Percentiles rank a stretch among this genome's conserved stretches.
These are phyloP conservation scores for Aspergillus pseudoviridinutans DNA, from an alignment of 2,329 filamentous ascomycete species.

Conservation along the genomic window DNA sequence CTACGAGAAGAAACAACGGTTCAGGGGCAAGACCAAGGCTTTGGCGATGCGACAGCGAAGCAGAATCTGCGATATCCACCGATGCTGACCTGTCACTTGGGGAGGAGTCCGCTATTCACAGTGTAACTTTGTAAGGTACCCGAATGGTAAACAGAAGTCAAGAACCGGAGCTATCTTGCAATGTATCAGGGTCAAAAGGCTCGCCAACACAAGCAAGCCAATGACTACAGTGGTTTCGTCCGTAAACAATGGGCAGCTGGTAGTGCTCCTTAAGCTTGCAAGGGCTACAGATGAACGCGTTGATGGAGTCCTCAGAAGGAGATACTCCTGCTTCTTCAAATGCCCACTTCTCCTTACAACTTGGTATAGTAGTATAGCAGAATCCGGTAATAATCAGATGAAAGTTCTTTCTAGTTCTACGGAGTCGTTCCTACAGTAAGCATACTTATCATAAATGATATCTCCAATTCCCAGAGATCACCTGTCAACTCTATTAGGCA, in stretches of 20 bases:
- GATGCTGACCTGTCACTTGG: background rate
- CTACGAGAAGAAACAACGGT: background rate
- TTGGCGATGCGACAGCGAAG: background rate
- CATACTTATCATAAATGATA: background rate
- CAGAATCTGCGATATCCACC: background rate
- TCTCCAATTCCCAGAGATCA: background rate
- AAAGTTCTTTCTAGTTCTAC: background rate
- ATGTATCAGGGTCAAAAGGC: background rate
- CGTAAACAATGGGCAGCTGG: background rate
- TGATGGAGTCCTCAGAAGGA: background rate
- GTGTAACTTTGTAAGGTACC: background rate
- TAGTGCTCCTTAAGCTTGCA: background rate
- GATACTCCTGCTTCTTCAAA: background rate
- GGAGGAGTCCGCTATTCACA: too few relatives aligned
- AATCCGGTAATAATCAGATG: background rate
- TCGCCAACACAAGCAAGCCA: background rate
- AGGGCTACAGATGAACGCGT: background rate
- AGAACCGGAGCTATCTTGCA: background rate
- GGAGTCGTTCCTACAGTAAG: background rate
- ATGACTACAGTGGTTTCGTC: background rate
- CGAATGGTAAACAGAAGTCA: background rate
- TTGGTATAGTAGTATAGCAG: background rate
- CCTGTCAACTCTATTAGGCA: background rate
- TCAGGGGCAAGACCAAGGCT: background rate
- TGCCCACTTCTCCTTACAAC: background rate